These are phyloP conservation scores for Aspergillus saccharolyticus DNA, from an alignment of 495 filamentous ascomycete species.

Conservation along the genomic window DNA sequence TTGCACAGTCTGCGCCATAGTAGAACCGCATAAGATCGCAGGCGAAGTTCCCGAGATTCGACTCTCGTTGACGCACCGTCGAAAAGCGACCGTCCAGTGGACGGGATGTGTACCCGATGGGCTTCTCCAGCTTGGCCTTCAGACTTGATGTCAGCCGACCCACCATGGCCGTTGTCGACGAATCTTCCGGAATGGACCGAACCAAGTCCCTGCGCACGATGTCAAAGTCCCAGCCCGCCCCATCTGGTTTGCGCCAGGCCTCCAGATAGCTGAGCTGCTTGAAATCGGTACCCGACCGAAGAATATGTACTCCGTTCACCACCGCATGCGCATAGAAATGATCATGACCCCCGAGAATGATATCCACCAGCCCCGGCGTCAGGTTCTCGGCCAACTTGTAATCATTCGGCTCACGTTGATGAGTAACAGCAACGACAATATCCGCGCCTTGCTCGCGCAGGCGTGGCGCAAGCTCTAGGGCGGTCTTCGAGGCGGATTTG, in stretches of 20 bases:
- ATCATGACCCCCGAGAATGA: conserved; percentile 85
- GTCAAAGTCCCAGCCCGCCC: conserved; percentile 64
- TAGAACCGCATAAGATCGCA: conserved; percentile 85
- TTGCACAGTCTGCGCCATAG: conserved; percentile 69
- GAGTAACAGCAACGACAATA: conserved; percentile 73
- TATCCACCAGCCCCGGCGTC: conserved; percentile 64
- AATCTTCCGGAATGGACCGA: conserved; percentile 58
- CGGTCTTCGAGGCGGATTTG: conserved; percentile 66
- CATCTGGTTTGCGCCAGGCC: conserved; percentile 49
- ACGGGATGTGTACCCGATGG: conserved; percentile 72
- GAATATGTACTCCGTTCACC: conserved; percentile 71
- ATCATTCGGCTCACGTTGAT: conserved; percentile 82
- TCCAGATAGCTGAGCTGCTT: conserved; percentile 88
- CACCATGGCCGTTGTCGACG: conserved; percentile 51
- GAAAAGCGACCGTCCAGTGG: conserved; percentile 82
- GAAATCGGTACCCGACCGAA: conserved; percentile 83
- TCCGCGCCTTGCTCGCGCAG: conserved; percentile 74
- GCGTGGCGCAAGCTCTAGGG: conserved; percentile 61
- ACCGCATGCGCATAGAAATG: conserved; percentile 76
- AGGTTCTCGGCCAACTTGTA: conserved; percentile 70
- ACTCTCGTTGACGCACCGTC: conserved; percentile 70
- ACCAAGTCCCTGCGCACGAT: conserved; percentile 71
- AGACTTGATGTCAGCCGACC: conserved; percentile 64
- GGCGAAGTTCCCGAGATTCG: conserved; percentile 84
- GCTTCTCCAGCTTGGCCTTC: conserved; percentile 70